A percentile compares a stretch with the other conserved stretches of the same genome.
Evolutionary conservation across 345 rosid species (phyloP).

Genomic region (Psidium guajava): DNA sequence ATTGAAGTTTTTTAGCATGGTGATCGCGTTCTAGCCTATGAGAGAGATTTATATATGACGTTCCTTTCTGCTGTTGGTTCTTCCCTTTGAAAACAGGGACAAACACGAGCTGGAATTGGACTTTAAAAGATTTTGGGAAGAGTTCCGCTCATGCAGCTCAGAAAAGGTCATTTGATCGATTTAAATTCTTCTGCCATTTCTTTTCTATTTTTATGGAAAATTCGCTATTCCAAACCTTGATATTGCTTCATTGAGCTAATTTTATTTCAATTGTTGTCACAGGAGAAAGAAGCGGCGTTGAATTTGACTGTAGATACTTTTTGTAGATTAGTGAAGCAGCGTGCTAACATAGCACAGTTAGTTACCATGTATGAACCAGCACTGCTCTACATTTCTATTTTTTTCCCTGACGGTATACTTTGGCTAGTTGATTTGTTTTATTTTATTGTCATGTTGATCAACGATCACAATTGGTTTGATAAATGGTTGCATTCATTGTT

Average conservation of each 20-base stretch:
- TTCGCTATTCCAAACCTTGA: not conserved
- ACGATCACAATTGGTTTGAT: not conserved
- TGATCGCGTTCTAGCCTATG: not conserved
- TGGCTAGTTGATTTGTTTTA: not conserved
- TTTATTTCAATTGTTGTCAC: conserved; percentile 22
- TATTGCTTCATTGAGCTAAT: not conserved
- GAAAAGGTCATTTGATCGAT: conserved; percentile 53
- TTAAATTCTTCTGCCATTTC: not conserved
- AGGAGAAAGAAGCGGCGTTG: conserved; percentile 99
- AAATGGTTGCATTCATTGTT: not conserved
- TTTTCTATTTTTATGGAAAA: not conserved
- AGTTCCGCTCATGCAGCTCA: conserved; percentile 94
- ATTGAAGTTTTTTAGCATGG: not conserved
- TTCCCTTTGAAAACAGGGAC: conserved; percentile 31
- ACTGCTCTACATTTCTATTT: conserved; percentile 1
- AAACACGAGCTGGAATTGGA: conserved; percentile 93
- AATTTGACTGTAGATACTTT: conserved; percentile 78
- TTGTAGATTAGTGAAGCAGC: conserved; percentile 98
- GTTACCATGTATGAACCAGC: conserved; percentile 61
- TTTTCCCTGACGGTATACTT: not conserved
- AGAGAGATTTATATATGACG: not conserved
- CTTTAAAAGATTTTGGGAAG: conserved; percentile 98
- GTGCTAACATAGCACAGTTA: conserved; percentile 88
- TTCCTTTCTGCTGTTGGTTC: not conserved
- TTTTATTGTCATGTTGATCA: not conserved